These are phyloP conservation scores for Leucocoprinus birnbaumii DNA, from an alignment of 768 basidiomycete species.

Conservation along the genomic window DNA sequence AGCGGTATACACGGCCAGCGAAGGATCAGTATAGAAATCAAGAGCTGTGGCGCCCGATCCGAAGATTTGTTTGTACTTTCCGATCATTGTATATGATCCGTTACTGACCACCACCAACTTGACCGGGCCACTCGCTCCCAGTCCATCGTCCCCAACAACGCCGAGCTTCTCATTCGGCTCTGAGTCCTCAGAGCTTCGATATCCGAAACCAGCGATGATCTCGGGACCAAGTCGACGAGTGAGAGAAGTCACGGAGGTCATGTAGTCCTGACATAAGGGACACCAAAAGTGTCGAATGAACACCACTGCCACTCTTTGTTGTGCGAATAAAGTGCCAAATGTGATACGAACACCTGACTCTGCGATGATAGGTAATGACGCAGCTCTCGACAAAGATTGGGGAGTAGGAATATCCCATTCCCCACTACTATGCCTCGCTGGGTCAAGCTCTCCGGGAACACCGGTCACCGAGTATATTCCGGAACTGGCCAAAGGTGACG, in stretches of 20 bases:
- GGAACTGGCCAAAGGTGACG: constrained; percentile 5
- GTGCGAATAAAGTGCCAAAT: constrained; percentile 66
- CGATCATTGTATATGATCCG: constrained; percentile 74
- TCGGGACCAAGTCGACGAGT: constrained; percentile 27
- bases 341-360: constrained; percentile 62
- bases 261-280: constrained; percentile 84
- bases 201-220: constrained; percentile 20
- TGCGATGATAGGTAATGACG: constrained; percentile 59
- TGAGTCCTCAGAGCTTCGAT: constrained; percentile 26
- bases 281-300: constrained; percentile 94
- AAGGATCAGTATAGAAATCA: constrained; percentile 78
- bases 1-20: constrained; percentile 60
- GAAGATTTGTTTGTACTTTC: constrained; percentile 77
- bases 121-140: constrained; percentile 28
- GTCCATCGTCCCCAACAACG: constrained; percentile 8
- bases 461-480: neutral
- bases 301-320: constrained; percentile 60
- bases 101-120: constrained; percentile 76
- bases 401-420: constrained; percentile 51
- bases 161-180: constrained; percentile 13
- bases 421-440: too few species aligned
- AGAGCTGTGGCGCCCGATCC: constrained; percentile 47
- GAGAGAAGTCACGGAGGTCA: constrained; percentile 56
- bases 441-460: neutral
- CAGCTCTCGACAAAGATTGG: constrained; percentile 58